Conservation (phyloP, 2,329 filamentous ascomycete species). For the Fusarium paranaense region DNA sequence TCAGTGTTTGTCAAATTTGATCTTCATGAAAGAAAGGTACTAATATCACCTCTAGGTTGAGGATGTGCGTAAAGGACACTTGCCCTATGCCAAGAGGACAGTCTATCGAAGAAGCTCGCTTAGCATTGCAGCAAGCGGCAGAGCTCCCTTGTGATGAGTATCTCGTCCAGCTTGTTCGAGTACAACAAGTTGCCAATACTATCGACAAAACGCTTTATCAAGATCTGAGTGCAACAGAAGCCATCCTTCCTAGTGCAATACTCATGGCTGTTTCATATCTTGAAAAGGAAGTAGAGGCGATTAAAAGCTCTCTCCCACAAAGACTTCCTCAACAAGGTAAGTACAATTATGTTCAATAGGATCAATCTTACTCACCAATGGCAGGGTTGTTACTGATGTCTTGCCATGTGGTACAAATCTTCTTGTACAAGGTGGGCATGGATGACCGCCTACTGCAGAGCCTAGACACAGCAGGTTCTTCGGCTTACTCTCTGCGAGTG, state of each 20-base stretch:
- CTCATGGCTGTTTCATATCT: constrained; percentile 1
- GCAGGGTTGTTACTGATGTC: constrained; percentile 3
- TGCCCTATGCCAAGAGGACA: not conserved
- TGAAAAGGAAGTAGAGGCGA: constrained; percentile 13
- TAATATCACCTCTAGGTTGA: not conserved
- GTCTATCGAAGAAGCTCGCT: not conserved
- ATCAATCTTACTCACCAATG: not conserved
- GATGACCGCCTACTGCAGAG: not conserved
- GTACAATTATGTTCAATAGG: too few species aligned
- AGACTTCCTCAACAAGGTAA: not conserved
- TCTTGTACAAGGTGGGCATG: constrained; percentile 16
- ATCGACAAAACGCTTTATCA: not conserved
- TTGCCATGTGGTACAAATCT: constrained; percentile 5
- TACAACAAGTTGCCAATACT: not conserved
- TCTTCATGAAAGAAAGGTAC: rapidly evolving
- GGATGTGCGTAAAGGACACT: not conserved
- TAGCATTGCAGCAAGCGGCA: not conserved
- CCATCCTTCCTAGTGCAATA: not conserved
- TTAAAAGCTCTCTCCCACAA: not conserved
- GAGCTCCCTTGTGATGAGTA: constrained; percentile 8
- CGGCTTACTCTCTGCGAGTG: not conserved
- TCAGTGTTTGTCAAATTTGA: not conserved
- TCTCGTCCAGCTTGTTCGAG: not conserved
- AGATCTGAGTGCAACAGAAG: not conserved
- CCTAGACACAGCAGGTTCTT: not conserved